These are phyloP conservation scores for Chalara sp. DNA, from an alignment of 2,329 filamentous ascomycete species.

Conservation along the genomic window DNA sequence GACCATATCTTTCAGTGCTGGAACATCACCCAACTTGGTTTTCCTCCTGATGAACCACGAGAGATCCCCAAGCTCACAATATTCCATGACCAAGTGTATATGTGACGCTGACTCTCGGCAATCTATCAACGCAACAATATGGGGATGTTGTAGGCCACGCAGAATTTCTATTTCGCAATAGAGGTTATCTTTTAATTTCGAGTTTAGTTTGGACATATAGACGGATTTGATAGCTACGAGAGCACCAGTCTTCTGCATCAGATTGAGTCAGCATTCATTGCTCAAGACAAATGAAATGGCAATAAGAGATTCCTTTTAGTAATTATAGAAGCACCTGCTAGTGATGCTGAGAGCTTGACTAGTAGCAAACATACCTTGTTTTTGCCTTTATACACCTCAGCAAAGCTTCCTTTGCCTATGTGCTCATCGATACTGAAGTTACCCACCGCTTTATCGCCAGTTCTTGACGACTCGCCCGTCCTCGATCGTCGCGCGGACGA, in stretches of 20 bases:
- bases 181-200: constrained; percentile 93
- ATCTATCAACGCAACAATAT: constrained; percentile 94
- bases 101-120: constrained; percentile 81
- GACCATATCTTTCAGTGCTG: constrained; percentile 83
- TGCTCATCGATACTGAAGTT: constrained; percentile 73
- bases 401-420: constrained; percentile 97
- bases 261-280: constrained; percentile 13
- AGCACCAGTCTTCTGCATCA: constrained; percentile 62
- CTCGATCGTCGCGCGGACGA: constrained; percentile 31
- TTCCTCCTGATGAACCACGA: constrained; percentile 96
- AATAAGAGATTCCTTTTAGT: neutral
- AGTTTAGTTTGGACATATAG: constrained; percentile 82
- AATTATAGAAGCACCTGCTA: too few species aligned
- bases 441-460: constrained; percentile 52
- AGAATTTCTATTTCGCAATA: constrained; percentile 94
- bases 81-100: constrained; percentile 98
- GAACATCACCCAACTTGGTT: constrained; percentile 70
- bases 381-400: constrained; percentile 82
- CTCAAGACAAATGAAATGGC: neutral
- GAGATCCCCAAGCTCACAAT: constrained; percentile 90
- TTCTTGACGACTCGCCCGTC: constrained; percentile 14
- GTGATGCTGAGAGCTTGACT: too few species aligned
- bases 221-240: constrained; percentile 96
- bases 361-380: constrained; percentile 60
- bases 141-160: constrained; percentile 86